Evolutionary conservation across 768 basidiomycete species (phyloP), one percentile per base, ranked within the genome.

Genomic region (Amanita subjunquillea): DNA sequence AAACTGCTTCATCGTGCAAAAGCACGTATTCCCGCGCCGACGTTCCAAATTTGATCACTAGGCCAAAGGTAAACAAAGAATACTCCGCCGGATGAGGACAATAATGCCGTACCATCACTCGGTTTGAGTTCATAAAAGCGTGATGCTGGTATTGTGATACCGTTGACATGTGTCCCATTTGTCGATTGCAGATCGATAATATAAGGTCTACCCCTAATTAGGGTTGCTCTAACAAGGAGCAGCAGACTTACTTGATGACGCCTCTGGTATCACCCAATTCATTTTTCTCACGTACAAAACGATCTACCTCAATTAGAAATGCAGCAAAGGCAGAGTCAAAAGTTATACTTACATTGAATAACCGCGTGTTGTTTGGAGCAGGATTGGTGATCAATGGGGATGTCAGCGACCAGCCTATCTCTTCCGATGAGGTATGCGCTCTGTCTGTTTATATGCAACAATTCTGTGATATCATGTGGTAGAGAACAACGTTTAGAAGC

Each of bases 161-260:
- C 90, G 60, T 98, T 98, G 43, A 99, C 95, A 58, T 80, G 75
- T 0, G 96, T 98, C 2, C 89, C 84, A 63, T 99, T 99, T 2
- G 96, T 97, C n/a, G 93, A 96, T 59, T 99, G 94, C 7, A 99
- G 80, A 68, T 99, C 96, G 55, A 99, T 96, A 47, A 99, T 80
- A 65, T 93, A 99, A 1, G 96, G 93, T 63, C 93, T 98, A 34
- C 38, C 6, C 29, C 41, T 34, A 6, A 43, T 41, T 42, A 41
- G 38, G 32, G 32, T 48, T 37, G 20, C 25, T 29, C 44, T 42
- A 17, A n/a, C 29, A 23, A 38, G 13, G 8, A 22, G 39, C 15
- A 20, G 12, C 37, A 2, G 12, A 76, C 89, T 41, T 45, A 95
- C 95, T 98, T 99, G 42, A 90, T 78, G 4, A 76, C 68, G n/a